These are phyloP conservation scores for Phytomonas sp. DNA, from an alignment of 208 protist genomes.

Conservation along the genomic window DNA sequence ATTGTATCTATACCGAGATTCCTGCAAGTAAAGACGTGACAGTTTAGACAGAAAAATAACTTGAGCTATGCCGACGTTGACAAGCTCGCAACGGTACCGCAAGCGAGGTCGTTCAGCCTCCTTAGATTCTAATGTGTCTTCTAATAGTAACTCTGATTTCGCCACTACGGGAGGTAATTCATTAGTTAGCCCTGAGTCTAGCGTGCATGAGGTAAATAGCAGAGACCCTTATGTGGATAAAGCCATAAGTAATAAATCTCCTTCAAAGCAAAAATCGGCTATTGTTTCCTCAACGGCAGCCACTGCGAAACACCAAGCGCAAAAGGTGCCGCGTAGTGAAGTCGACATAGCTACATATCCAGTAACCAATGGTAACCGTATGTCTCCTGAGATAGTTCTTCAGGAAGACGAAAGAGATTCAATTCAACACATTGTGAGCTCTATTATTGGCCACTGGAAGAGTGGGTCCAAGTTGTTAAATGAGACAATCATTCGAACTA, in stretches of 20 bases:
- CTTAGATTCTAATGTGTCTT: not conserved
- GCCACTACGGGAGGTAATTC: not conserved
- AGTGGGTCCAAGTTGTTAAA: slow-evolving; percentile 32
- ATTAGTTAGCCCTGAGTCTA: not conserved
- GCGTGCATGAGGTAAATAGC: not conserved
- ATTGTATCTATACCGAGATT: not conserved
- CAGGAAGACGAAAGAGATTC: not conserved
- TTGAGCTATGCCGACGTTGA: not conserved
- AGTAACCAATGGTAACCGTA: not conserved
- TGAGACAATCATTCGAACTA: slow-evolving; percentile 36
- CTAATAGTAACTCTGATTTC: not conserved
- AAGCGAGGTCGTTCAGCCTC: not conserved
- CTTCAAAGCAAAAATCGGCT: not conserved
- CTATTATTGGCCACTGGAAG: slow-evolving; percentile 34
- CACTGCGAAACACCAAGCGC: not conserved
- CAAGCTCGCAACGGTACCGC: not conserved
- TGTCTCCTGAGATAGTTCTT: not conserved
- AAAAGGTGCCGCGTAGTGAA: not conserved
- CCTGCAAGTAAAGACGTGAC: not conserved
- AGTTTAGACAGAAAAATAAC: not conserved
- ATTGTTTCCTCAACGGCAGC: not conserved
- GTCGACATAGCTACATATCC: not conserved
- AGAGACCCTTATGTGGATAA: not conserved
- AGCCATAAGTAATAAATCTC: not conserved
- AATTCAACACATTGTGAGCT: slow-evolving; percentile 15